Evolutionary conservation across 73 alveolate species (phyloP).

Genomic region (Paramecium sexaurelia): DNA sequence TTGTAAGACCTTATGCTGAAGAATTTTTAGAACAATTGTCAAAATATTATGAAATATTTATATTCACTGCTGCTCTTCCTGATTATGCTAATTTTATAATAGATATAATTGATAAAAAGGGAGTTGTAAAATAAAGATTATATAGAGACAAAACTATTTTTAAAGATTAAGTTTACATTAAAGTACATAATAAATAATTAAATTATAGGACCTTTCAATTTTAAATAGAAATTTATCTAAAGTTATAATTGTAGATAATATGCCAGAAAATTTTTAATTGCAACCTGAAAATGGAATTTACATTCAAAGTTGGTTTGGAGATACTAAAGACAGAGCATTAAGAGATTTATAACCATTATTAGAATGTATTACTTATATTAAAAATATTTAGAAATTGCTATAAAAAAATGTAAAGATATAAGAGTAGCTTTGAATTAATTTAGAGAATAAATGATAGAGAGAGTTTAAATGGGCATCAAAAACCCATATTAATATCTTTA

Average conservation of each 20-base stretch:
- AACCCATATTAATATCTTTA: conserved; percentile 67
- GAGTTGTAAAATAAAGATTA: conserved; percentile 80
- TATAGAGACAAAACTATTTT: conserved; percentile 90
- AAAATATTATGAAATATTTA: conserved; percentile 91
- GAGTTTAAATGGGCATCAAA: conserved; percentile 57
- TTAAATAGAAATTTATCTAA: conserved; percentile 88
- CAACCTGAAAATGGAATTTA: conserved; percentile 96
- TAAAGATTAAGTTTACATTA: conserved; percentile 71
- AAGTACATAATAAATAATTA: background rate
- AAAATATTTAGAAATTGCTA: conserved; percentile 63
- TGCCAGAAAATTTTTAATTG: conserved; percentile 87
- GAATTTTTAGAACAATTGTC: conserved; percentile 88
- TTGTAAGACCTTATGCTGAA: conserved; percentile 93
- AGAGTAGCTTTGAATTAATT: conserved; percentile 65
- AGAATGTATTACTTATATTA: conserved; percentile 9
- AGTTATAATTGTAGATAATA: conserved; percentile 93
- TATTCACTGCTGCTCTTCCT: conserved; percentile 97
- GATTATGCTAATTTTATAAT: conserved; percentile 97
- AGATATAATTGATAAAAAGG: conserved; percentile 89
- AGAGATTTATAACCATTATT: conserved; percentile 61
- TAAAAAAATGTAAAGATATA: conserved; percentile 61
- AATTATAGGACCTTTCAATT: conserved; percentile 76
- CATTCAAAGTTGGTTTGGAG: conserved; percentile 96
- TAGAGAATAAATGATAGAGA: conserved; percentile 67
- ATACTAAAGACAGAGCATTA: conserved; percentile 70